These are phyloP conservation scores for Botrytis galanthina DNA, from an alignment of 2,329 filamentous ascomycete genomes.

Conservation along the genomic window DNA sequence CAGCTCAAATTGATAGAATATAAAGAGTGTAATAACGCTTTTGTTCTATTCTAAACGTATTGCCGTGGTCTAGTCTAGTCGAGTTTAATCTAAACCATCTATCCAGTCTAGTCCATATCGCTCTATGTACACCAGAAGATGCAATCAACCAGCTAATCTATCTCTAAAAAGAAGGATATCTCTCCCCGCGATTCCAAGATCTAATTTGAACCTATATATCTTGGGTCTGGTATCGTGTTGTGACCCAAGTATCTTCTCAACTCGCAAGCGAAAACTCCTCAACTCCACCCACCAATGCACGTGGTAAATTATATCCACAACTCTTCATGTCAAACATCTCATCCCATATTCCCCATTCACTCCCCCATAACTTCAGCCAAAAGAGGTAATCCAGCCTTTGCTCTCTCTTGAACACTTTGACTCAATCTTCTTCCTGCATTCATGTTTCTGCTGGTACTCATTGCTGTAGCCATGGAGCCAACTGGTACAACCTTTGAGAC, in stretches of 20 bases:
- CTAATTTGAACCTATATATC: neutral
- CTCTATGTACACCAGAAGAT: neutral
- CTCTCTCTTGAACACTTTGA: conserved; percentile 34
- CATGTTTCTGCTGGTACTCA: conserved; percentile 32
- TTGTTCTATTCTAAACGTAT: neutral
- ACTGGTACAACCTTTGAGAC: conserved; percentile 13
- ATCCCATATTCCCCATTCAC: neutral
- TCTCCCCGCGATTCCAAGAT: neutral
- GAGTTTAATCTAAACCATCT: neutral
- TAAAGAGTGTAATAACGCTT: neutral
- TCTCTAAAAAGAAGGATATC: conserved; percentile 8
- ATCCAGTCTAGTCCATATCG: neutral
- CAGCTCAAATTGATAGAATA: neutral
- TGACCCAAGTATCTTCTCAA: neutral
- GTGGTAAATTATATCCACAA: neutral
- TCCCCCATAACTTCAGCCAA: conserved; percentile 28
- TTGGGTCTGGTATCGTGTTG: neutral
- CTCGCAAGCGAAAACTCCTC: conserved; percentile 2
- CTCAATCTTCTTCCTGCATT: conserved; percentile 34
- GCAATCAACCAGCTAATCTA: neutral
- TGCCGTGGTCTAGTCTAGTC: neutral
- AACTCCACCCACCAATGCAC: conserved; percentile 7
- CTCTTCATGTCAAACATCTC: neutral
- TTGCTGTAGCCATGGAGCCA: conserved; percentile 32
- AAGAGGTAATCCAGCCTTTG: conserved; percentile 31